Evolutionary conservation across 108 stramenopile genomes (phyloP), one percentile per base, ranked within the genome.

Genomic region (Conticribra guillardii): DNA sequence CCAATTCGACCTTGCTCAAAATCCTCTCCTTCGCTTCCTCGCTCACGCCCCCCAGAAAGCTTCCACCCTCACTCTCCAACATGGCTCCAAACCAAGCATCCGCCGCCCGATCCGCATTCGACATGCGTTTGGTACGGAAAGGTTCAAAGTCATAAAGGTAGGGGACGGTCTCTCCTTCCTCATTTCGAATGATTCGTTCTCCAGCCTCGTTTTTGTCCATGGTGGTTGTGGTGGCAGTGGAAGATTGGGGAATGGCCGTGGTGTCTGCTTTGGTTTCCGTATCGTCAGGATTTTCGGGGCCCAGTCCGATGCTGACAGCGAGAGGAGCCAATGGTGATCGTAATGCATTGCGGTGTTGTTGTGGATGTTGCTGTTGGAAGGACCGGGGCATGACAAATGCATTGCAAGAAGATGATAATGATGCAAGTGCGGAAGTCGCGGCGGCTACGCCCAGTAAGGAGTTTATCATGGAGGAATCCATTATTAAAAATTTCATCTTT

Each of bases 41-140:
- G 27, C 56, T 69, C 4, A 78, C 51, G 15, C 51, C 0, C 3
- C 80, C 80, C 3, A 81, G 31, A 71, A 80, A 62, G 68, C 67
- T 72, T 45, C 18, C 48, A 22, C 69, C 54, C 1, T 41, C 26
- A 54, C 50, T 58, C 24, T 64, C 62, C 27, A 80, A 64, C 1
- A 92, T 49, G 37, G 67, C 60, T 8, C 63, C 85, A 64, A 85
- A 95, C 93, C 93, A 95, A 1, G 69, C 79, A 64, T 95, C 93
- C 23, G 89, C 90, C 9, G 67, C 60, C 54, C 73, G 66, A 63
- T 95, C 93, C 4, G 87, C 48, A 24, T 79, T 81, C 27, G 84
- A 80, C 51, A 91, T 81, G 17, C 91, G 90, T 1, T 71, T 67
- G 14, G 62, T 64, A 14, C 93, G 86, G 67, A 75, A 90, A n/a